Evolutionary conservation across 2,329 filamentous ascomycete species (phyloP).

Genomic region (Pseudomassariella vexata): DNA sequence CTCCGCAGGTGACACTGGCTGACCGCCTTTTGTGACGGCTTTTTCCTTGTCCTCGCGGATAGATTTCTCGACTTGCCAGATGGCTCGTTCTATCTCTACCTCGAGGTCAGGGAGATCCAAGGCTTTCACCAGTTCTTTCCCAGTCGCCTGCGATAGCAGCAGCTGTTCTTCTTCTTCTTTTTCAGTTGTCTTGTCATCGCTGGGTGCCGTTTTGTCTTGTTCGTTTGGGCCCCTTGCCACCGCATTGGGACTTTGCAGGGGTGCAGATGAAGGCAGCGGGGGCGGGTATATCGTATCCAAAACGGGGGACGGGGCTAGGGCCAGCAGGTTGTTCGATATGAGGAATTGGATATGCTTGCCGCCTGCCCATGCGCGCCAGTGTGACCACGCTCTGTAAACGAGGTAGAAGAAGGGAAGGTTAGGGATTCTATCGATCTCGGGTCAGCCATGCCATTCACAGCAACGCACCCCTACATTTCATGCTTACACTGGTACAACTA

Average conservation of each 20-base stretch:
- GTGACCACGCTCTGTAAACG: conserved; percentile 83
- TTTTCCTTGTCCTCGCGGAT: conserved; percentile 29
- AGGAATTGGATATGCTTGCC: conserved; percentile 83
- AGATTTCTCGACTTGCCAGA: conserved; percentile 62
- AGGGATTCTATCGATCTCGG: conserved; percentile 55
- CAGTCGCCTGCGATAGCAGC: conserved; percentile 46
- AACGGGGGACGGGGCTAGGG: conserved; percentile 56
- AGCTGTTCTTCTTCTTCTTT: conserved; percentile 34
- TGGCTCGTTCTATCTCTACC: conserved; percentile 67
- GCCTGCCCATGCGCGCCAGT: conserved; percentile 80
- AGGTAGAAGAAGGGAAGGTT: conserved; percentile 98
- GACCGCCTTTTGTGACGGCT: conserved; percentile 4
- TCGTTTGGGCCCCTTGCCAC: conserved; percentile 12
- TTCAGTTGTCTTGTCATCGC: conserved; percentile 9
- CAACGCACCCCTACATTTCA: too few species aligned
- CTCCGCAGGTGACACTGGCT: background rate
- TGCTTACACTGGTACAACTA: conserved; percentile 84
- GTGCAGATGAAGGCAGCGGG: conserved; percentile 18
- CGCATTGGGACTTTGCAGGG: too few species aligned
- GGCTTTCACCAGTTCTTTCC: conserved; percentile 52
- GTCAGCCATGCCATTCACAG: conserved; percentile 13
- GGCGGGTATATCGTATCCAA: conserved; percentile 68
- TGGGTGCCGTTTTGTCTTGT: conserved; percentile 12
- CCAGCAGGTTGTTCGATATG: conserved; percentile 65
- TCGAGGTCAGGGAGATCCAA: conserved; percentile 65